These are phyloP conservation scores for Gnomoniopsis smithogilvyi DNA, from an alignment of 2,329 filamentous ascomycete genomes.

Conservation along the genomic window DNA sequence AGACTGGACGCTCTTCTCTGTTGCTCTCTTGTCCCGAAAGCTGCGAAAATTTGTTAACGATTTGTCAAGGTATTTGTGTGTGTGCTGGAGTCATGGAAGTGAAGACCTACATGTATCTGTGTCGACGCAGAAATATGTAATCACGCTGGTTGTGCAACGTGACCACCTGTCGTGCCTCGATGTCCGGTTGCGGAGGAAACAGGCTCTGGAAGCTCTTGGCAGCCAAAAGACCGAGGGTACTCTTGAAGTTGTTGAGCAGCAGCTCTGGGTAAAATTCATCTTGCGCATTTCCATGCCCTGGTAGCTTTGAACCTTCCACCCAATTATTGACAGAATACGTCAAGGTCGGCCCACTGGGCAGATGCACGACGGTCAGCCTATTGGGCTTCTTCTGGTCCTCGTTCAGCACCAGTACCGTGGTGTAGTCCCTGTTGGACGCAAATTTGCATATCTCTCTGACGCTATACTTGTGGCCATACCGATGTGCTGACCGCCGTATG, in stretches of 20 bases:
- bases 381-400: constrained; percentile 85
- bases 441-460: constrained; percentile 87
- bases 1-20: constrained; percentile 81
- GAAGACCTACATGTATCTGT: constrained; percentile 15
- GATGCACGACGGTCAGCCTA: constrained; percentile 39
- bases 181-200: constrained; percentile 78
- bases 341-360: constrained; percentile 79
- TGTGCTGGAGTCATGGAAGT: background rate
- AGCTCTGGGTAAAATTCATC: constrained; percentile 81
- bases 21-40: constrained; percentile 82
- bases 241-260: constrained; percentile 92
- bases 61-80: background rate
- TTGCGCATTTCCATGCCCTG: constrained; percentile 84
- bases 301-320: constrained; percentile 82
- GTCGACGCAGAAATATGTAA: constrained; percentile 74
- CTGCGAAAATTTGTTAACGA: background rate
- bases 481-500: constrained; percentile 80
- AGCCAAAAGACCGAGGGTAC: constrained; percentile 82
- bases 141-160: constrained; percentile 86
- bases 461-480: constrained; percentile 85
- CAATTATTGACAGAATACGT: constrained; percentile 91
- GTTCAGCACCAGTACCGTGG: constrained; percentile 77
- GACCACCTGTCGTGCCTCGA: constrained; percentile 83
- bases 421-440: constrained; percentile 78
- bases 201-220: constrained; percentile 79